A percentile compares a stretch with the other conserved stretches of the same genome.
Conservation (phyloP, 129 eudicot species). For the Saussurea involucrata region DNA sequence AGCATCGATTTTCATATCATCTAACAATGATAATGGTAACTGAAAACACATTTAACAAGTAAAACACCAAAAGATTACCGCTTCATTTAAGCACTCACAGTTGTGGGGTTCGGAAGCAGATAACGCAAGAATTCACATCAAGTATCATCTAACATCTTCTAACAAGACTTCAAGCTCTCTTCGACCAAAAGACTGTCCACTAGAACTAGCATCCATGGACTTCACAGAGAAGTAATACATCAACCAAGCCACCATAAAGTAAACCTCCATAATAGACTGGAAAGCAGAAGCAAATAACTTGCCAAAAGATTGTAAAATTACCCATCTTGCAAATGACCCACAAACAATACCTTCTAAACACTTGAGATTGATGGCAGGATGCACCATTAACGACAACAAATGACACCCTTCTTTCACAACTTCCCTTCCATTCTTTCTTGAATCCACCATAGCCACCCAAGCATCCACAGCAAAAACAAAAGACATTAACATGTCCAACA, state of each 20-base stretch:
- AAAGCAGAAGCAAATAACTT: slow-evolving; percentile 42
- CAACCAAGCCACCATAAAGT: slow-evolving; percentile 85
- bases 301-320: slow-evolving; percentile 43
- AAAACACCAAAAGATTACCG: slow-evolving; percentile 33
- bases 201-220: slow-evolving; percentile 54
- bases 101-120: slow-evolving; percentile 10
- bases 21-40: slow-evolving; percentile 39
- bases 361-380: slow-evolving; percentile 58
- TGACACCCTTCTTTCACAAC: slow-evolving; percentile 73
- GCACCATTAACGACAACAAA: slow-evolving; percentile 50
- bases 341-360: slow-evolving; percentile 59
- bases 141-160: slow-evolving; percentile 38
- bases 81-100: slow-evolving; percentile 19
- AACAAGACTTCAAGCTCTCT: slow-evolving; percentile 59
- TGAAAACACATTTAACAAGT: slow-evolving; percentile 26
- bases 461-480: slow-evolving; percentile 67
- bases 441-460: slow-evolving; percentile 80
- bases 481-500: slow-evolving; percentile 51
- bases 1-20: slow-evolving; percentile 38
- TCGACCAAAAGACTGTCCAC: slow-evolving; percentile 54
- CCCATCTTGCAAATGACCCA: slow-evolving; percentile 54
- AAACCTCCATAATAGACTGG: slow-evolving; percentile 75
- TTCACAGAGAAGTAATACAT: slow-evolving; percentile 67
- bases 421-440: slow-evolving; percentile 68
- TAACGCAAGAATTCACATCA: slow-evolving; percentile 9